Base-by-base conservation (phyloP, 495 filamentous ascomycete genomes). In the Umbilicaria muhlenbergii region DNA sequence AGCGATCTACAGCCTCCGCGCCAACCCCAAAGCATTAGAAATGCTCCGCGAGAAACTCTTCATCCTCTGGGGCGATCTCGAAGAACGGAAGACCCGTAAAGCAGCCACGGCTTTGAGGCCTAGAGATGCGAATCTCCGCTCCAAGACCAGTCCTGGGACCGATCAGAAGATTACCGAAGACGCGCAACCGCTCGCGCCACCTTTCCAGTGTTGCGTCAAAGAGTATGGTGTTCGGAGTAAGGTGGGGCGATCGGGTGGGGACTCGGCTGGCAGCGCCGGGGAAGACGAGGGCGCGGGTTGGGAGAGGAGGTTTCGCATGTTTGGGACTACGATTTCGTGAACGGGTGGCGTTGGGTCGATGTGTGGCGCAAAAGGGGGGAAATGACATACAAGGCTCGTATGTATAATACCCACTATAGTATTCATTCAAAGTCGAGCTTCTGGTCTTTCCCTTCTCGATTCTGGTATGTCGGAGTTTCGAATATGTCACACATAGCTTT, bases 61-160 rank as follows among this genome's bases (percentile, higher is more conserved):
- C 57, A 63, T 73, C 28, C 67, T 96, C 7, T 96, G 89, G 87
- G 89, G 89, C 3, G 70, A 92, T 46, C 71, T 95, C 6, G 79
- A 85, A 56, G 86, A 93, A 55, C 47, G 54, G 37, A 84, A 82
- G 48, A 43, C 42, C 14, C 32, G 35, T 17, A 37, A 43, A 0
- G 18, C 19, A 21, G n/a, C 34, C 11, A 40, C 39, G 21, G n/a
- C 17, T 19, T 14, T 36, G 40, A 41, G 15, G 43, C 48, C 41
- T 18, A 36, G 38, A 56, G 37, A 17, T 16, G 42, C 17, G 11
- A 48, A 44, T 14, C 38, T 35, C 32, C 17, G 16, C 36, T 33
- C 14, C 24, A n/a, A 19, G 40, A 47, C 10, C 15, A 55, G 42
- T 53, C 49, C 14, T 28, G 42, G 12, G 13, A 46, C 34, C 59